Conservation (phyloP, 176 grass and related monocot species). For the Oryza coarctata region DNA sequence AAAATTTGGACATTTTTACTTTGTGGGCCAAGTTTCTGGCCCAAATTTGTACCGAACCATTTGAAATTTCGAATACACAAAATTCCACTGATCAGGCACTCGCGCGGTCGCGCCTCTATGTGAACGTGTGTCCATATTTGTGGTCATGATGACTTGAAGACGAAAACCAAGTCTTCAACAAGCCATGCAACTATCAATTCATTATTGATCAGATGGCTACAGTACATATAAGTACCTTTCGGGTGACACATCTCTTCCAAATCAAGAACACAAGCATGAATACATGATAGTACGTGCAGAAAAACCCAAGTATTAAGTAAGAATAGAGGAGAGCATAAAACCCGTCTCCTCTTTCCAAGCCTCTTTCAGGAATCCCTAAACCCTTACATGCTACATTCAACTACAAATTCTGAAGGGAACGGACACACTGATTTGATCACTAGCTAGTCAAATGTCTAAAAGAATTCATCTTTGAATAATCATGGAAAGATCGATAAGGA, state of each 20-base stretch:
- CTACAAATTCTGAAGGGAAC: conserved; percentile 23
- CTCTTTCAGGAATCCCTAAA: conserved; percentile 22
- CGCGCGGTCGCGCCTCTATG: neutral
- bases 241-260: neutral
- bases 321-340: conserved; percentile 61
- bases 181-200: conserved; percentile 11
- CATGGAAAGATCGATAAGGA: conserved; percentile 27
- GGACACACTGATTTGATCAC: neutral
- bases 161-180: neutral
- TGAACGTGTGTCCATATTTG: neutral
- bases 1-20: too few relatives aligned
- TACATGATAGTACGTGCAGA: neutral
- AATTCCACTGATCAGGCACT: neutral
- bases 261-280: neutral
- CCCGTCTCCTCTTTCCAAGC: conserved; percentile 35
- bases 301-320: conserved; percentile 7
- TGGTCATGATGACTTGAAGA: neutral
- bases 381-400: conserved; percentile 25
- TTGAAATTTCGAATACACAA: neutral
- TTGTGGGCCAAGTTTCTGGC: neutral
- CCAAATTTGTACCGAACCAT: neutral
- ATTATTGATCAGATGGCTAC: neutral
- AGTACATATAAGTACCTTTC: neutral
- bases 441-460: conserved; percentile 35
- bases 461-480: conserved; percentile 24